Evolutionary conservation across 805 yeast species (phyloP).

Genomic region (Ogataea saltuana): DNA sequence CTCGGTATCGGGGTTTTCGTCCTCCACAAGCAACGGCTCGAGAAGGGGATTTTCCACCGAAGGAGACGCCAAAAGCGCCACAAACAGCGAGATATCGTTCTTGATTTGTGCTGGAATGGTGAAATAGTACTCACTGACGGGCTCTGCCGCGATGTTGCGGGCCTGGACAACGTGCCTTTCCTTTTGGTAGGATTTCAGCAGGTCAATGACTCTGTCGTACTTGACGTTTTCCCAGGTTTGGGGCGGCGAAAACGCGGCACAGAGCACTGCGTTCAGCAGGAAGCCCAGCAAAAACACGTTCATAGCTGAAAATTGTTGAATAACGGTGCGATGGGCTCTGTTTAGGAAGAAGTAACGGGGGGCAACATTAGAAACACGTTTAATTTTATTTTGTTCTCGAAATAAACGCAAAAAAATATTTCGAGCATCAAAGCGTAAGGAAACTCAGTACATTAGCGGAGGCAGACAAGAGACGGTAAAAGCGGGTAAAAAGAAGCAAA

Average conservation of each 20-base stretch:
- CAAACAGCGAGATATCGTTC: constrained; percentile 27
- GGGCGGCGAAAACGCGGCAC: constrained; percentile 20
- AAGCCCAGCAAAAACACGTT: constrained; percentile 1
- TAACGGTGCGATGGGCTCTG: too few species aligned
- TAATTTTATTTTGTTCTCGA: too few species aligned
- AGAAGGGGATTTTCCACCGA: constrained; percentile 25
- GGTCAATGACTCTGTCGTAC: constrained; percentile 59
- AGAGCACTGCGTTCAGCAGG: constrained; percentile 3
- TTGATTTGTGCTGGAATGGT: constrained; percentile 52
- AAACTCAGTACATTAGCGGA: too few species aligned
- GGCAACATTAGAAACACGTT: constrained; percentile 6
- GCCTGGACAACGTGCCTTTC: constrained; percentile 59
- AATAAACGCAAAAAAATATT: too few species aligned
- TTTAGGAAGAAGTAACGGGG: not conserved
- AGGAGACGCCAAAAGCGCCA: constrained; percentile 25
- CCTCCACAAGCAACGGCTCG: constrained; percentile 17
- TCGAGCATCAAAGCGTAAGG: too few species aligned
- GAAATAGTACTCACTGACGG: constrained; percentile 56
- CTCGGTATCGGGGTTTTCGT: constrained; percentile 16
- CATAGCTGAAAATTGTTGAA: not conserved
- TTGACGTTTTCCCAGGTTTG: constrained; percentile 57
- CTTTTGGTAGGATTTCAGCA: constrained; percentile 62
- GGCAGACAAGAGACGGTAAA: too few species aligned
- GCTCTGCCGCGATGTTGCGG: constrained; percentile 56
- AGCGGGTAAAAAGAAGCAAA: too few species aligned